Percentiles rank a stretch among this genome's conserved stretches.
Evolutionary conservation across 2,329 filamentous ascomycete genomes (phyloP).

Genomic region (Trichoderma arundinaceum): DNA sequence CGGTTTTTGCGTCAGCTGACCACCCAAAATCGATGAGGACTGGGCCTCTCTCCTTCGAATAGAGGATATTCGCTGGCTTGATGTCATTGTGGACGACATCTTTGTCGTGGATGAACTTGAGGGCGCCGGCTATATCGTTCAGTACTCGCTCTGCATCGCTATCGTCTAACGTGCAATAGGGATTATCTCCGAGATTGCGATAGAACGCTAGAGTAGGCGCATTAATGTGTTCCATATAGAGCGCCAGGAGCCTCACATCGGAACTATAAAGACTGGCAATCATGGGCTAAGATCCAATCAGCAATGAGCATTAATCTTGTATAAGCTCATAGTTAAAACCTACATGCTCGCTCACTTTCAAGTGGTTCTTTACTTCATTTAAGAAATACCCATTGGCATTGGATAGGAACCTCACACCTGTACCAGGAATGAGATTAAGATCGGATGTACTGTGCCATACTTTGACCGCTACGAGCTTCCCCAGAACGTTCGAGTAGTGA

Average conservation of each 20-base stretch:
- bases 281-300: not conserved
- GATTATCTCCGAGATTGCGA: not conserved
- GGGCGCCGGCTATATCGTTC: constrained; percentile 35
- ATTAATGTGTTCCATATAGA: not conserved
- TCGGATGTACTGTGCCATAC: not conserved
- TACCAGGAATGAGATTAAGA: not conserved
- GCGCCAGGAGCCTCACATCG: not conserved
- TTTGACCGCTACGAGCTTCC: not conserved
- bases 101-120: constrained; percentile 28
- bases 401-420: not conserved
- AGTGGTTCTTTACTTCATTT: constrained; percentile 4
- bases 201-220: not conserved
- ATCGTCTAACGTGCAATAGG: not conserved
- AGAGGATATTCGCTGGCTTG: constrained; percentile 33
- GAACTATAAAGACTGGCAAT: not conserved
- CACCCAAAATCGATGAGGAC: constrained; percentile 26
- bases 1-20: not conserved
- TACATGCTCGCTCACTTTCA: constrained; percentile 1
- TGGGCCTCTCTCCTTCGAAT: constrained; percentile 29
- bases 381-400: not conserved
- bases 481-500: not conserved
- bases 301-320: not conserved
- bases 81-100: constrained; percentile 34
- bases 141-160: not conserved
- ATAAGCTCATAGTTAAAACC: not conserved